Conservation (phyloP, 2,329 filamentous ascomycete genomes). For the Sarocladium kiliense region DNA sequence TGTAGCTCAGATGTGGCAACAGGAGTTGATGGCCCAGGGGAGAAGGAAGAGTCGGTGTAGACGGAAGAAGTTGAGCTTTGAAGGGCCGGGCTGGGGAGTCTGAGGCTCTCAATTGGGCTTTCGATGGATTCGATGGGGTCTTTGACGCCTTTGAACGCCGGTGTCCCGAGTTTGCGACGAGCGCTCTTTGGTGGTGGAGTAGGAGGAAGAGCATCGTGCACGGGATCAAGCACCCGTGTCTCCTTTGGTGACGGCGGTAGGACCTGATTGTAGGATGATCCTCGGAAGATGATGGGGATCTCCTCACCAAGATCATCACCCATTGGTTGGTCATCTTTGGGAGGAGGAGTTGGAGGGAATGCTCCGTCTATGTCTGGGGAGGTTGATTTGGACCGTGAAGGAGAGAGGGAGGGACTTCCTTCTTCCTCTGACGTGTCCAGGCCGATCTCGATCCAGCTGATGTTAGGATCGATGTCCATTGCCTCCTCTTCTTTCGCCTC, state of each 20-base stretch:
- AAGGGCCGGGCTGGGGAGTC: neutral
- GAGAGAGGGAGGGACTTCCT: neutral
- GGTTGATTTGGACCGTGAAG: neutral
- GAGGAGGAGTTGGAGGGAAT: conserved; percentile 3
- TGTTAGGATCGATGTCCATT: neutral
- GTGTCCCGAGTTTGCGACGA: neutral
- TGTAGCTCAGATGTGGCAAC: neutral
- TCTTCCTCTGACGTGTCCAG: neutral
- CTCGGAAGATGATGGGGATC: conserved; percentile 3
- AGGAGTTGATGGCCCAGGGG: neutral
- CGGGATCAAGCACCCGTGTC: neutral
- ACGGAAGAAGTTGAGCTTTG: neutral
- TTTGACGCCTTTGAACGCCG: neutral
- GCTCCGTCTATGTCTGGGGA: neutral
- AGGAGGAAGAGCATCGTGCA: neutral
- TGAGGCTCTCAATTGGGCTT: neutral
- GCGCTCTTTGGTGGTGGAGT: conserved; percentile 3
- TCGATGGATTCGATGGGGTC: neutral
- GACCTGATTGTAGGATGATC: neutral
- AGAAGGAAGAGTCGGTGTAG: neutral
- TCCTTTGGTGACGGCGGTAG: neutral
- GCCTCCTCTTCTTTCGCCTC: neutral
- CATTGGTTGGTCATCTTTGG: neutral
- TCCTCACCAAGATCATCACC: neutral
- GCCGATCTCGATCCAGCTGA: neutral